Evolutionary conservation across 345 rosid species (phyloP).

Genomic region (Arabidopsis thaliana): DNA sequence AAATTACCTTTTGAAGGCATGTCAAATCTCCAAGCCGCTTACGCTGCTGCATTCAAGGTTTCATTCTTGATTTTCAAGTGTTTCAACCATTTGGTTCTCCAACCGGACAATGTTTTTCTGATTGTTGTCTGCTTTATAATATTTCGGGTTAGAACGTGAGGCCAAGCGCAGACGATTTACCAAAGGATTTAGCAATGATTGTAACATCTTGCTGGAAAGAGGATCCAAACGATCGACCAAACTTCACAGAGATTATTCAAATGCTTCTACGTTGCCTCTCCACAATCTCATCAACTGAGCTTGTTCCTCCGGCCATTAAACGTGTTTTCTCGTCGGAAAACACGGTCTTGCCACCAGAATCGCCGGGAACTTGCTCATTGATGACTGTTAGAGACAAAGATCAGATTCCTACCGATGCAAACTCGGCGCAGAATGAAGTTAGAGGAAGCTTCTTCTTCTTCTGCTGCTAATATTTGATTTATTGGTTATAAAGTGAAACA

Average conservation of each 20-base stretch:
- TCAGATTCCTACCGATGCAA: conserved; percentile 26
- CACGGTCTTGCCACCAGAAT: conserved; percentile 74
- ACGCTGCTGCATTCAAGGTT: conserved; percentile 99
- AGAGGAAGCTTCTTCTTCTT: conserved; percentile 86
- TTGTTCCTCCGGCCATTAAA: conserved; percentile 54
- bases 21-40: conserved; percentile 99
- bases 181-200: conserved; percentile 73
- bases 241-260: conserved; percentile 81
- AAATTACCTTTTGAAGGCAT: conserved; percentile 98
- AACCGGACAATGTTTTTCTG: neutral
- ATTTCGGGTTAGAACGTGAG: conserved; percentile 64
- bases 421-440: conserved; percentile 44
- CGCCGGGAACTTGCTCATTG: conserved; percentile 86
- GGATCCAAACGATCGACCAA: conserved; percentile 85
- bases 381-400: conserved; percentile 65
- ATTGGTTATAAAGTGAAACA: conserved; percentile 4
- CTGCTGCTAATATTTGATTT: conserved; percentile 43
- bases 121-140: neutral
- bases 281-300: conserved; percentile 58
- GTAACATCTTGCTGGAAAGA: conserved; percentile 96
- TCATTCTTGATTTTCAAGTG: neutral
- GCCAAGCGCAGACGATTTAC: conserved; percentile 83
- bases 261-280: conserved; percentile 77
- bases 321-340: conserved; percentile 59
- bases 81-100: too few relatives aligned